phyloP scores from a whole-genome alignment of 164 flowering plant species.

The Aristolochia contorta region DNA sequence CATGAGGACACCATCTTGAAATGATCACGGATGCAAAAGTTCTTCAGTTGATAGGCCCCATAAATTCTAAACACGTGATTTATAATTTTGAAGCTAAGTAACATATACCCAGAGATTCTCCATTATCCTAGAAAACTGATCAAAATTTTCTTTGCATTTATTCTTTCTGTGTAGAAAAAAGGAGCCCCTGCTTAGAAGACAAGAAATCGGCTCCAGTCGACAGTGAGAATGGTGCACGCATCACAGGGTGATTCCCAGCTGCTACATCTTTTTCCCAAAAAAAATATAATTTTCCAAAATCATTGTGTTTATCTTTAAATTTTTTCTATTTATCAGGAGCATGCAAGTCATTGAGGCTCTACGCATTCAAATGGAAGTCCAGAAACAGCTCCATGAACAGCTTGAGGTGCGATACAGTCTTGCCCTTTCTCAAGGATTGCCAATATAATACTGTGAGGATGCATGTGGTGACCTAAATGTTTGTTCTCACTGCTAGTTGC shows the following conservation, averaged over 20 bases:
- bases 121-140: not conserved
- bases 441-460: not conserved
- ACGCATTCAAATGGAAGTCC: conserved; percentile 76
- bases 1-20: too few species aligned
- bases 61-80: not conserved
- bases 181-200: conserved; percentile 31
- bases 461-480: not conserved
- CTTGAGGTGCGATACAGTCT: conserved; percentile 37
- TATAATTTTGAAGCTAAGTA: not conserved
- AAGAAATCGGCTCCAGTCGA: conserved; percentile 25
- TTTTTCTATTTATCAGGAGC: conserved; percentile 26
- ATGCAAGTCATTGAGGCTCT: conserved; percentile 67
- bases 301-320: not conserved
- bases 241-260: conserved; percentile 28
- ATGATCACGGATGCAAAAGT: too few species aligned
- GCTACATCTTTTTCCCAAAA: not conserved
- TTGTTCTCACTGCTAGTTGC: conserved; percentile 27
- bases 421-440: not conserved
- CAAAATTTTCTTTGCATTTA: not conserved
- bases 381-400: conserved; percentile 69
- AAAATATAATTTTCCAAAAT: not conserved
- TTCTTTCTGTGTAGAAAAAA: conserved; percentile 29
- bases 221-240: conserved; percentile 23
- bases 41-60: not conserved
- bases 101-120: not conserved